phyloP scores from a whole-genome alignment of 441 rosid genomes.

The Flueggea neowawraea region DNA sequence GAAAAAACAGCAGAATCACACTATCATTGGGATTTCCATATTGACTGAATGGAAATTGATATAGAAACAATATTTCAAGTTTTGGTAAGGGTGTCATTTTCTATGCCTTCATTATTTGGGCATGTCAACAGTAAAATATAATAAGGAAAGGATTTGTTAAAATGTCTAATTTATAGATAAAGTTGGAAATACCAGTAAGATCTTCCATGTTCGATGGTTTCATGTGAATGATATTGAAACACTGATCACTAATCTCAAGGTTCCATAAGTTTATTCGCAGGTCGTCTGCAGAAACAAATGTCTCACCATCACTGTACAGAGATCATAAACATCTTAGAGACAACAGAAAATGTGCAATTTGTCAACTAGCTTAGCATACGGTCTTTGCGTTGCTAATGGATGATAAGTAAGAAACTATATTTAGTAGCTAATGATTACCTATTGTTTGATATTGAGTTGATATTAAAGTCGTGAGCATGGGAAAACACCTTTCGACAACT shows the following conservation, averaged over 20 bases:
- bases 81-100: too few relatives aligned
- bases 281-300: conserved; percentile 79
- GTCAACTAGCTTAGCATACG: not conserved
- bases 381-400: not conserved
- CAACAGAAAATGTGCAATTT: conserved; percentile 5
- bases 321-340: conserved; percentile 24
- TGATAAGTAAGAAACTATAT: not conserved
- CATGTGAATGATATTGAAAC: conserved; percentile 74
- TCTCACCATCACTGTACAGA: conserved; percentile 69
- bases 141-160: too few relatives aligned
- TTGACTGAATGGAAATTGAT: too few relatives aligned
- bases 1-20: conserved; percentile 1
- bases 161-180: not conserved
- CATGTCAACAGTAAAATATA: too few relatives aligned
- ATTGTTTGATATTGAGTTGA: conserved; percentile 93
- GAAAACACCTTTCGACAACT: conserved; percentile 65
- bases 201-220: conserved; percentile 76
- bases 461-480: conserved; percentile 78
- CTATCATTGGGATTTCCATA: too few relatives aligned
- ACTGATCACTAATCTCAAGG: conserved; percentile 57
- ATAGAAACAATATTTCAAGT: too few relatives aligned
- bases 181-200: conserved; percentile 49
- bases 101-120: not conserved
- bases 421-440: conserved; percentile 43
- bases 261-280: conserved; percentile 82